These are phyloP conservation scores for Lachnellula occidentalis DNA, from an alignment of 2,329 filamentous ascomycete species.

Conservation along the genomic window DNA sequence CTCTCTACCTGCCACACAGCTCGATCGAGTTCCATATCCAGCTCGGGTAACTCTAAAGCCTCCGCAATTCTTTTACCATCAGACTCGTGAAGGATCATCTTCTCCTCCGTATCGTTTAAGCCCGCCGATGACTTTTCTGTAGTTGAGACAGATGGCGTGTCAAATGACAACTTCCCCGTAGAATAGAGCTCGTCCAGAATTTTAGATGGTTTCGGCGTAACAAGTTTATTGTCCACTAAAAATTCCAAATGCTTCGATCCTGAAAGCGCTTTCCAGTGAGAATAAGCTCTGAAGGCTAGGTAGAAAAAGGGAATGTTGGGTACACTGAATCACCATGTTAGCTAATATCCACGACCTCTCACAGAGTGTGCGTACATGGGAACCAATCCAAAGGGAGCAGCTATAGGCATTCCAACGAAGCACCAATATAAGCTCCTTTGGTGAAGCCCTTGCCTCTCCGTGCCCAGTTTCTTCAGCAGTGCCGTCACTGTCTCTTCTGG, in stretches of 20 bases:
- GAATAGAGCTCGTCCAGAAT: constrained; percentile 70
- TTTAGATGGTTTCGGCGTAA: constrained; percentile 59
- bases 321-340: constrained; percentile 47
- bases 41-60: constrained; percentile 60
- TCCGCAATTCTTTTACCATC: constrained; percentile 55
- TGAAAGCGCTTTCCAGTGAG: constrained; percentile 79
- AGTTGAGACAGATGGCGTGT: neutral
- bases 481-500: constrained; percentile 55
- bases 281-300: constrained; percentile 84
- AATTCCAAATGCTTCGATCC: constrained; percentile 84
- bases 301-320: constrained; percentile 98
- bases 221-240: constrained; percentile 67
- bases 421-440: constrained; percentile 74
- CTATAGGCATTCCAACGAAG: constrained; percentile 75
- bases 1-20: constrained; percentile 69
- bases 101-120: constrained; percentile 30
- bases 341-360: neutral
- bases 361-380: constrained; percentile 62
- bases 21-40: constrained; percentile 67
- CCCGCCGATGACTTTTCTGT: constrained; percentile 6
- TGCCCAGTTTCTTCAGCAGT: constrained; percentile 66
- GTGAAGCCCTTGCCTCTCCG: constrained; percentile 76
- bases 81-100: constrained; percentile 41
- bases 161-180: constrained; percentile 19
- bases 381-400: constrained; percentile 74